Base-by-base conservation (phyloP, 352 stramenopile species). In the Pythium dissimile region DNA sequence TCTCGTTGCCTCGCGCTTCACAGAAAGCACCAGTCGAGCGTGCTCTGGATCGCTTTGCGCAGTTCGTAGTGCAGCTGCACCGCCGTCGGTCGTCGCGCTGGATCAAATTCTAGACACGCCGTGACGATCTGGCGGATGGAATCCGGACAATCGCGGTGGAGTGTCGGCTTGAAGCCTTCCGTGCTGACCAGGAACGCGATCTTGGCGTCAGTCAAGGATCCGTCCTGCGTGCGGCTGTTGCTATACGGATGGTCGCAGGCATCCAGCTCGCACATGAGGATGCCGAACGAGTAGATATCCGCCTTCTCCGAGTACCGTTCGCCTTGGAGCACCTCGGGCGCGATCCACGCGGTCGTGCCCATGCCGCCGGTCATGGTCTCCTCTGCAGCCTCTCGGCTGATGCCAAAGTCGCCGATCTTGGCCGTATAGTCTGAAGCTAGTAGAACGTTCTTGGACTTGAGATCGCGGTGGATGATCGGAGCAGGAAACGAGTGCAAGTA, bases 31-130 rank as follows among this genome's bases (percentile, higher is more conserved):
- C 50, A 48, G 26, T 58, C 37, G 26, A 49, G 31, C 23, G 30
- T 42, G 21, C 38, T 38, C 7, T 59, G 35, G 27, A 20, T 26
- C 4, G 37, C 38, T 24, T 63, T 63, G 24, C 77, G 57, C 38
- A 88, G 63, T 21, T 77, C 68, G 51, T 82, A 92, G 56, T 89
- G 81, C 49, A 92, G 62, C 59, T 89, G 65, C 27, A 92, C 37
- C 4, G 82, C 79, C 6, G 73, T 80, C 32, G 81, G 81, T 11
- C 81, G 77, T 31, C 77, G 66, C 5, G 65, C 47, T 18, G 79
- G 75, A 37, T 84, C 54, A 24, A 72, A 77, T 16, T 70, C 63
- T n/a, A 92, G 50, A 38, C 79, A 92, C 26, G 74, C 69, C n/a
- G 69, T 42, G 38, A 85, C 69, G 23, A 92, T 55, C 9, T 66